A percentile compares a stretch with the other conserved stretches of the same genome.
Evolutionary conservation across 83 land plant genomes (phyloP).

Genomic region (Picea abies): DNA sequence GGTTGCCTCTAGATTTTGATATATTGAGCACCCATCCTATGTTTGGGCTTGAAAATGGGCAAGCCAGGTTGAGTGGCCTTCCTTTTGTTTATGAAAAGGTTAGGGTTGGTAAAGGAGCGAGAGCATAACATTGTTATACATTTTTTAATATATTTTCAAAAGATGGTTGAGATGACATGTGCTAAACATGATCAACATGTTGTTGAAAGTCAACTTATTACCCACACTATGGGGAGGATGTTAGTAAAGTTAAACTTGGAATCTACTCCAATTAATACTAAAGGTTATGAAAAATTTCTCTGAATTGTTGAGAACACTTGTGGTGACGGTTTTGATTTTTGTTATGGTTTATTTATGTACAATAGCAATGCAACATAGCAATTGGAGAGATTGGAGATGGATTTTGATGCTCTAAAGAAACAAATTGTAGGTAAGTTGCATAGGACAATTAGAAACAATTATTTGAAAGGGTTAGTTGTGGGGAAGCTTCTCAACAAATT

Average conservation of each 20-base stretch:
- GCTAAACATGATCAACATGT: constrained; percentile 76
- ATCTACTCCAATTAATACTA: too few species aligned
- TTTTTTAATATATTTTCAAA: constrained; percentile 58
- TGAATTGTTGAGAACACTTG: constrained; percentile 48
- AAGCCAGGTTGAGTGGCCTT: constrained; percentile 56
- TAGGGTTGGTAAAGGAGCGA: constrained; percentile 39
- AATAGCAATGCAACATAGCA: too few species aligned
- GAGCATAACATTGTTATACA: constrained; percentile 43
- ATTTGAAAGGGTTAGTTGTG: background rate
- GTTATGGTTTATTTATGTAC: too few species aligned
- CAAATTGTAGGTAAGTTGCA: constrained; percentile 17
- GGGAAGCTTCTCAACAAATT: background rate
- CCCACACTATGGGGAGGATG: too few species aligned
- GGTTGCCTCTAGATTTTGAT: constrained; percentile 32
- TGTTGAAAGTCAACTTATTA: constrained; percentile 34
- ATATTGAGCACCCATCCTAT: constrained; percentile 43
- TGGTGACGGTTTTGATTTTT: background rate
- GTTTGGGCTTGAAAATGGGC: constrained; percentile 86
- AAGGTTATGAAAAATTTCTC: constrained; percentile 34
- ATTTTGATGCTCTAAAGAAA: background rate
- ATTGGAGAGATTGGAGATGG: too few species aligned
- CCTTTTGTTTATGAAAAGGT: constrained; percentile 27
- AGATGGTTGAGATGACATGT: constrained; percentile 87
- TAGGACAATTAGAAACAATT: constrained; percentile 17
- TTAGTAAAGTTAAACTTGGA: too few species aligned